These are phyloP conservation scores for Penicillium nucicola DNA, from an alignment of 495 filamentous ascomycete genomes.

Conservation along the genomic window DNA sequence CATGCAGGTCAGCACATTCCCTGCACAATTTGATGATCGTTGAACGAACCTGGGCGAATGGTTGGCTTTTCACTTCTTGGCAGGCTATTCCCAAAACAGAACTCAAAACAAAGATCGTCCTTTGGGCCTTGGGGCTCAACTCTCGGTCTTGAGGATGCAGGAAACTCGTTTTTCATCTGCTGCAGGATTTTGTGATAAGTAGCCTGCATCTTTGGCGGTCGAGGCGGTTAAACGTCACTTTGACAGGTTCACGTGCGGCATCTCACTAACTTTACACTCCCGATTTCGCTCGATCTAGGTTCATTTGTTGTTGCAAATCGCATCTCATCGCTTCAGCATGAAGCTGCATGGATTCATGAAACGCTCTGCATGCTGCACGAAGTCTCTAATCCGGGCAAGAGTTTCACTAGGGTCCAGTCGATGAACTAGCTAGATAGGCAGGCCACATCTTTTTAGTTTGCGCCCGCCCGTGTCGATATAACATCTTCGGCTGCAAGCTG, in stretches of 20 bases:
- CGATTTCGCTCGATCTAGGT: neutral
- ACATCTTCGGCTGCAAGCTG: constrained; percentile 2
- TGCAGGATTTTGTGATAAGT: neutral
- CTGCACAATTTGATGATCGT: constrained; percentile 3
- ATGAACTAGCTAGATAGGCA: neutral
- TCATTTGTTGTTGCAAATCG: neutral
- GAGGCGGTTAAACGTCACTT: too few species aligned
- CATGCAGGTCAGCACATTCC: constrained; percentile 13
- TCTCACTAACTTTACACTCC: neutral
- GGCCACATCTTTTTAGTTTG: neutral
- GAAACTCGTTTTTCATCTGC: neutral
- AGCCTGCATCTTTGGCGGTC: too few species aligned
- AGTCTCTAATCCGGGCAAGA: neutral
- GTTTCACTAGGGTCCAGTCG: neutral
- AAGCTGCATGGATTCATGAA: neutral
- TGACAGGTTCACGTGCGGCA: too few species aligned
- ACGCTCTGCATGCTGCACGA: neutral
- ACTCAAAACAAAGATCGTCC: neutral
- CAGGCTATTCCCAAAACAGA: neutral
- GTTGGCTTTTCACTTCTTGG: neutral
- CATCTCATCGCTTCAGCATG: neutral
- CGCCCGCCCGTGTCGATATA: neutral
- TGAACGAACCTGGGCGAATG: neutral
- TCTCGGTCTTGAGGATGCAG: neutral
- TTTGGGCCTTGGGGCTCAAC: neutral